These are phyloP conservation scores for Toxoplasma gondii DNA, from an alignment of 169 alveolate genomes.

Conservation along the genomic window DNA sequence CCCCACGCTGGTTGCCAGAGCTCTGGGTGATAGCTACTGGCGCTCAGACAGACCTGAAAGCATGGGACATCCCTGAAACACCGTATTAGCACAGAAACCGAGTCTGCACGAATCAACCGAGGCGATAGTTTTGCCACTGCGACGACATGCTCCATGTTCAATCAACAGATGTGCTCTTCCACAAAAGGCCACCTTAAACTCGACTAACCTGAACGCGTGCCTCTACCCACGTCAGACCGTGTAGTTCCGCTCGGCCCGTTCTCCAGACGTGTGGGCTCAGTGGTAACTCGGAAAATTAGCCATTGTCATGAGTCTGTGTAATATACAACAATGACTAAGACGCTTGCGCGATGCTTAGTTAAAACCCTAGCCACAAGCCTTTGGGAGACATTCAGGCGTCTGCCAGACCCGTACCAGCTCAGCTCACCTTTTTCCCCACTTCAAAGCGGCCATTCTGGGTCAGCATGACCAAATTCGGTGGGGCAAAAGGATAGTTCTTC, in stretches of 20 bases:
- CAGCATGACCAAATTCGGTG: conserved; percentile 89
- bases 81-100: not conserved
- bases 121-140: not conserved
- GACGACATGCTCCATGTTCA: not conserved
- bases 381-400: too few species aligned
- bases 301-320: too few species aligned
- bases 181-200: too few species aligned
- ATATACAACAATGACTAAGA: not conserved
- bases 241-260: too few species aligned
- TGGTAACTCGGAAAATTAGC: too few species aligned
- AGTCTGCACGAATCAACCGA: not conserved
- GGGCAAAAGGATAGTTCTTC: conserved; percentile 89
- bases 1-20: conserved; percentile 96
- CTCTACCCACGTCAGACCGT: too few species aligned
- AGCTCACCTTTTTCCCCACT: conserved; percentile 81
- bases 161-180: not conserved
- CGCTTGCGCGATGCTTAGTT: not conserved
- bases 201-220: too few species aligned
- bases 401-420: too few species aligned
- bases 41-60: conserved; percentile 84
- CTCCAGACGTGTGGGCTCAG: too few species aligned
- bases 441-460: conserved; percentile 93
- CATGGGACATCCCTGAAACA: not conserved
- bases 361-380: too few species aligned
- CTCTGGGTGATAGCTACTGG: conserved; percentile 89